Conservation (phyloP, 2,329 filamentous ascomycete species). For the Ceratocystis destructans region DNA sequence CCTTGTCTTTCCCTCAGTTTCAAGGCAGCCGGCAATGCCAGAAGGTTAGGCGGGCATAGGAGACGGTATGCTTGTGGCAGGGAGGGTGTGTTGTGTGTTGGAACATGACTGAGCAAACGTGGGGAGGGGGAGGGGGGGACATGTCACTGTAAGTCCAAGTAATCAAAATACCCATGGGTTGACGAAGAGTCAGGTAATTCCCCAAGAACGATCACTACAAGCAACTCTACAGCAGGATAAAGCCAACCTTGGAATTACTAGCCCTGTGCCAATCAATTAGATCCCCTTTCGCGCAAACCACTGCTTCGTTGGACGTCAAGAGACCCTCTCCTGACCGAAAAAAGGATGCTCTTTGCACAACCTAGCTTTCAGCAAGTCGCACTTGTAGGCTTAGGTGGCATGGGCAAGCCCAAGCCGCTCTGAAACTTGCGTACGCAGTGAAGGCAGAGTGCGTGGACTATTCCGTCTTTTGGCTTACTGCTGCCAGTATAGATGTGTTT, state of each 20-base stretch:
- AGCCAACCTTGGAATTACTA: background rate
- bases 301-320: background rate
- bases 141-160: too few relatives aligned
- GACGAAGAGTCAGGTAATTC: too few relatives aligned
- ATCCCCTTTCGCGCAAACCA: background rate
- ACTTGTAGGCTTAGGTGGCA: background rate
- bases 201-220: too few relatives aligned
- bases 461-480: slow-evolving; percentile 7
- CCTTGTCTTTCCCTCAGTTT: too few relatives aligned
- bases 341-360: background rate
- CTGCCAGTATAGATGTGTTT: background rate
- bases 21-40: too few relatives aligned
- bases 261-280: background rate
- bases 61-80: too few relatives aligned
- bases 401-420: background rate
- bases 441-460: background rate
- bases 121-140: too few relatives aligned
- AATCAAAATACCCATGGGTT: too few relatives aligned
- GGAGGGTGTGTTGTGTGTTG: too few relatives aligned
- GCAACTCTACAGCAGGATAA: background rate
- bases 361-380: background rate
- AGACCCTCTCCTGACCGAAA: background rate
- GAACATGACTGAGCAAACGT: too few relatives aligned
- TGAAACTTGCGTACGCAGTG: background rate
- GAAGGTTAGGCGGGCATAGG: background rate